phyloP scores from a whole-genome alignment of 305 asterid species.

The Petunia hybrid region DNA sequence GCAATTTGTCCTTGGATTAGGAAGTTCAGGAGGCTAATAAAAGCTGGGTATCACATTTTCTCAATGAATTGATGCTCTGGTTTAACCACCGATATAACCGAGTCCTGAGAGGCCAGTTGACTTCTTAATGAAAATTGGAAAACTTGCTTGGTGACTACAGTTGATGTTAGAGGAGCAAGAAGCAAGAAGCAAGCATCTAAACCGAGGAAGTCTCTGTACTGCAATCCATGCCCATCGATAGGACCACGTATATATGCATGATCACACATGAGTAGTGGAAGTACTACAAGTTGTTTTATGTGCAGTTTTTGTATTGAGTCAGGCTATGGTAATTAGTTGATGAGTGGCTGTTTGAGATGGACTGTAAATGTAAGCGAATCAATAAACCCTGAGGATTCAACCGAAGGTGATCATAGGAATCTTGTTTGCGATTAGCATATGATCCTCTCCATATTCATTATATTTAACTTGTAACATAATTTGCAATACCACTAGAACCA shows the following conservation, averaged over 20 bases:
- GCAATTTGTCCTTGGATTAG: slow-evolving; percentile 68
- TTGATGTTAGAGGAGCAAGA: slow-evolving; percentile 20
- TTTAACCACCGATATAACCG: slow-evolving; percentile 14
- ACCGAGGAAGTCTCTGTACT: not conserved
- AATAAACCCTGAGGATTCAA: not conserved
- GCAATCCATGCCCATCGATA: not conserved
- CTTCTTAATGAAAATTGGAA: not conserved
- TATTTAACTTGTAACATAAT: not conserved
- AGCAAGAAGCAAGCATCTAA: slow-evolving; percentile 1
- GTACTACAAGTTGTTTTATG: not conserved
- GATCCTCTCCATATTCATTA: not conserved
- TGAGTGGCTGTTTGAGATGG: slow-evolving; percentile 3
- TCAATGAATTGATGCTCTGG: not conserved
- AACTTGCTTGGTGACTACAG: not conserved
- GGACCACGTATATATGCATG: not conserved
- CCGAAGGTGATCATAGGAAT: not conserved
- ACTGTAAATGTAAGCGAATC: not conserved
- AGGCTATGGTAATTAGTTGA: not conserved
- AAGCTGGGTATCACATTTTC: not conserved
- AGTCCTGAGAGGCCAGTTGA: slow-evolving; percentile 16
- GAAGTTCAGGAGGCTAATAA: slow-evolving; percentile 9
- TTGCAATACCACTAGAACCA: not conserved
- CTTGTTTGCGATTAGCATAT: not conserved
- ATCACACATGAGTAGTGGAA: not conserved
- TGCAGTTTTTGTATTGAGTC: slow-evolving; percentile 3